Base-by-base conservation (phyloP, 176 grass and related monocot species). In the Poa annua region DNA sequence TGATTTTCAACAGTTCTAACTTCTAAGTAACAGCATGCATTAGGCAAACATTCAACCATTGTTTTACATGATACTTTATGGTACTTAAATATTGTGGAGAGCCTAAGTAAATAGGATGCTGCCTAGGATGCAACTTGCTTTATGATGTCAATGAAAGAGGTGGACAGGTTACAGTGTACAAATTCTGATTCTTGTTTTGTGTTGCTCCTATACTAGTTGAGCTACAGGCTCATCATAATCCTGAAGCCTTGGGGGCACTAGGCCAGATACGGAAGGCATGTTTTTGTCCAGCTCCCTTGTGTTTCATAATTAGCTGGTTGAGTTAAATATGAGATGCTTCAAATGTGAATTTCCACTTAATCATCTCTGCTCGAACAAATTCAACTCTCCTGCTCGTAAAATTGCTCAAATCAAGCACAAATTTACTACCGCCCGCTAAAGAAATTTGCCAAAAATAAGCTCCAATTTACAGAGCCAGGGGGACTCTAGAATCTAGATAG, bases 41-140 rank as follows among this genome's bases (percentile, higher is more conserved):
- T 57, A 61, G n/a, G 0, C 21, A 56, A n/a, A 66, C 2, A 1
- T 44, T 2, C 51, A 53, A 39, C 12, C 5, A 10, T 63, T 32
- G 44, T 87, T 70, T 33, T 87, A 29, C 36, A 94, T 81, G 87
- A 87, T 85, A 52, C 73, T 94, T 8, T 95, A 90, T 88, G 45
- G 45, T 47, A 47, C 45, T 47, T 47, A 3, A 47, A 47, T 2
- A 47, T 47, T 47, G 11, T 47, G 45, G 45, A 47, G 11, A 47
- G 9, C 9, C 2, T 47, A 12, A 47, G 10, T 12, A 47, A 47
- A 8, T 47, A 47, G 2, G 45, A 47, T 47, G 45, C 11, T 47
- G 11, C 45, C 45, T 47, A 44, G 41, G 41, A 44, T 44, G 41
- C 9, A 9, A 61, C 57, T 61, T 26, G 24, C 22, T 61, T 10